Evolutionary conservation across 2,329 filamentous ascomycete species (phyloP), one percentile per base, ranked within the genome.

Genomic region (Penicillium sp.): DNA sequence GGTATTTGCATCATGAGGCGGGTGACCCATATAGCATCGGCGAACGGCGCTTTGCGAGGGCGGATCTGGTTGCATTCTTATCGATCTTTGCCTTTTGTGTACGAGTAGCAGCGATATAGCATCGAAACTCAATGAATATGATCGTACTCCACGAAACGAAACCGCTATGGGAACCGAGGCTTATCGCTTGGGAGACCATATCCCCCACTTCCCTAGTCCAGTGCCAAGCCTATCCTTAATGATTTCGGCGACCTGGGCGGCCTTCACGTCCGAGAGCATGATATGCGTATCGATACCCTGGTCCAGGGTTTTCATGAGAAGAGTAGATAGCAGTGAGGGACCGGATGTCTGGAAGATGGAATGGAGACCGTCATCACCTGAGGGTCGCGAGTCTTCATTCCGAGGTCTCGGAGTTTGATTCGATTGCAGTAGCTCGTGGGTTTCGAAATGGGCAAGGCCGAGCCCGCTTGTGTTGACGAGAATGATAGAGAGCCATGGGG

Each of bases 231-330:
- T 69, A 59, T 78, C 76, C 63, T 79, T 79, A 39, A 77, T 69
- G 5, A 78, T 70, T 62, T 79, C 76, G 1, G 76, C 66, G 15
- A 77, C 66, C 37, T 62, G 58, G 6, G 62, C 60, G 11, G 51
- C 56, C 49, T 67, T 66, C 17, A 69, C 63, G 43, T 62, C 64
- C 17, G 76, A 76, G 25, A 77, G 52, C 15, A 79, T 61, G 1
- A 79, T 54, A 67, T 79, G 76, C 1, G 66, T 68, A 67, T 79
- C 77, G 42, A 76, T 72, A 0, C 75, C 75, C 54, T 76, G 73
- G 54, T 78, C 76, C 15, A 79, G 38, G 1, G 73, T 73, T 48
- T 69, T 71, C 64, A 73, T 71, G 20, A 78, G 60, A 7, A 76
- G 60, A 38, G 67, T 76, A 6, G 70, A 67, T 31, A 74, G 61